phyloP scores from a whole-genome alignment of 2,329 filamentous ascomycete species.

The Verticillium zaregamsianum region DNA sequence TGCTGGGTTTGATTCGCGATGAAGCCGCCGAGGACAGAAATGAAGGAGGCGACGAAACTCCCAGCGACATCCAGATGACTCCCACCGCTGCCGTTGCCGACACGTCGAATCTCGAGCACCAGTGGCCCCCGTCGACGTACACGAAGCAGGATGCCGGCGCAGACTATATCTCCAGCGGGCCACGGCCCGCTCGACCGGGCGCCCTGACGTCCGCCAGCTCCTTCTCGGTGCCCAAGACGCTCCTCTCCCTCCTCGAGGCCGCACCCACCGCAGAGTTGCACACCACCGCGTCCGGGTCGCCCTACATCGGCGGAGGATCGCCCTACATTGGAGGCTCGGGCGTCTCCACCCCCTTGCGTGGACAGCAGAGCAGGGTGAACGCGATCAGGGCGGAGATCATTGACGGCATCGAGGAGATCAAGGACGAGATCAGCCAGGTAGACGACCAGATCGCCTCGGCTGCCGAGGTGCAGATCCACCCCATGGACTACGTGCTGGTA shows the following conservation, averaged over 20 bases:
- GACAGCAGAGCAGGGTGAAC: slow-evolving; percentile 42
- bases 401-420: slow-evolving; percentile 90
- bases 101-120: slow-evolving; percentile 21
- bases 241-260: slow-evolving; percentile 84
- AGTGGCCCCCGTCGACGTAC: slow-evolving; percentile 25
- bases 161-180: slow-evolving; percentile 13
- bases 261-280: slow-evolving; percentile 32
- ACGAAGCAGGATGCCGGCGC: slow-evolving; percentile 28
- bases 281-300: slow-evolving; percentile 27
- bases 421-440: slow-evolving; percentile 89
- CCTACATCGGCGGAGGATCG: slow-evolving; percentile 29
- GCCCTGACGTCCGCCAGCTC: slow-evolving; percentile 59
- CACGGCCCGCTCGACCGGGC: slow-evolving; percentile 45
- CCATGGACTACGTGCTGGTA: slow-evolving; percentile 87
- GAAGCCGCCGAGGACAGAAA: slow-evolving; percentile 80
- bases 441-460: slow-evolving; percentile 90
- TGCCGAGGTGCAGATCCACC: slow-evolving; percentile 87
- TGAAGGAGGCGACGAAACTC: slow-evolving; percentile 52
- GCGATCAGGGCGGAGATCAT: slow-evolving; percentile 87
- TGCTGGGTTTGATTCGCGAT: slow-evolving; percentile 86
- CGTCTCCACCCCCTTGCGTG: slow-evolving; percentile 42
- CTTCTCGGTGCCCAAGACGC: slow-evolving; percentile 66
- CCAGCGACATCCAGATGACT: slow-evolving; percentile 38
- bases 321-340: slow-evolving; percentile 42
- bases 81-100: slow-evolving; percentile 34